Conservation (phyloP, 2,329 filamentous ascomycete genomes). For the Hypoxylon sp. region DNA sequence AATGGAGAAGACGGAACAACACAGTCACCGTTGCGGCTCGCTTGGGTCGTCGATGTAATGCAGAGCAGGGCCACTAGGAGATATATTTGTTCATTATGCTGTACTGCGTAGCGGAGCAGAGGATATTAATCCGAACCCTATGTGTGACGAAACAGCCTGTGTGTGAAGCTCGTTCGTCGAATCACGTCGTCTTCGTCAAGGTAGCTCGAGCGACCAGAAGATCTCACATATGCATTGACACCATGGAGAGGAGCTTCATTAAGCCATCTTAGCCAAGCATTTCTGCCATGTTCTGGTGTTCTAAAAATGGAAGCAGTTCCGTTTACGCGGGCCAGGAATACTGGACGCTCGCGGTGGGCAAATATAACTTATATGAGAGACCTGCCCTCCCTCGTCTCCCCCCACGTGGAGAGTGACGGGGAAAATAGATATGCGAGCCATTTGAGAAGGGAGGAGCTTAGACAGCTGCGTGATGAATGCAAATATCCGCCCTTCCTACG, state of each 20-base stretch:
- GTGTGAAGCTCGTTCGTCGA: not conserved
- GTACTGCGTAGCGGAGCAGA: not conserved
- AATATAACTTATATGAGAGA: not conserved
- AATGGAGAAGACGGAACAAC: slow-evolving; percentile 32
- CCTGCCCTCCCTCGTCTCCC: not conserved
- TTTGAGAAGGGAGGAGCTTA: slow-evolving; percentile 16
- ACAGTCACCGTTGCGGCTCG: slow-evolving; percentile 13
- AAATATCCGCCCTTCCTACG: slow-evolving; percentile 3
- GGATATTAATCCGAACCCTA: slow-evolving; percentile 3
- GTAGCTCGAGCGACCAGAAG: not conserved
- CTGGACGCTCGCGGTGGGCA: slow-evolving; percentile 1
- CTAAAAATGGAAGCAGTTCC: slow-evolving; percentile 30
- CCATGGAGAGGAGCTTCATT: not conserved
- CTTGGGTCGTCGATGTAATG: slow-evolving; percentile 22
- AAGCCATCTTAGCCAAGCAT: not conserved
- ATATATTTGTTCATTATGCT: not conserved
- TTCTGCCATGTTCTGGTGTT: slow-evolving; percentile 13
- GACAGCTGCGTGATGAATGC: slow-evolving; percentile 9
- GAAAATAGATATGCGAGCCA: slow-evolving; percentile 21
- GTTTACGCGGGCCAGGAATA: slow-evolving; percentile 18
- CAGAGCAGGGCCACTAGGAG: slow-evolving; percentile 6
- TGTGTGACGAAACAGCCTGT: slow-evolving; percentile 2
- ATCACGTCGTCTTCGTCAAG: not conserved
- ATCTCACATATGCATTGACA: not conserved
- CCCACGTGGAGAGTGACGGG: slow-evolving; percentile 26